Evolutionary conservation across 2,329 filamentous ascomycete species (phyloP).

Genomic region (Alternaria triticina): DNA sequence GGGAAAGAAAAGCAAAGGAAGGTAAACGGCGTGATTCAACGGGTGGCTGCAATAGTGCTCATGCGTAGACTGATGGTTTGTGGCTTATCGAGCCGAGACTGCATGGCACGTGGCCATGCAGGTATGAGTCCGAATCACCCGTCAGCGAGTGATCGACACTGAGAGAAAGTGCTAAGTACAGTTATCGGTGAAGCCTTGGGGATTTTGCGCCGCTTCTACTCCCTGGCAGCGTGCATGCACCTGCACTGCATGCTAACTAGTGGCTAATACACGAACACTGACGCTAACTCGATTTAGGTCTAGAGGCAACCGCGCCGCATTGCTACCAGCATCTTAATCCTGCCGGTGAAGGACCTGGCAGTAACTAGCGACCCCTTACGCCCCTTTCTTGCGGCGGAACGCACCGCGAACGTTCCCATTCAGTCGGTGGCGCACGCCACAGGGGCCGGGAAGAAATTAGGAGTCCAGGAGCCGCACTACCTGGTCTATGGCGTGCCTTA

Average conservation of each 20-base stretch:
- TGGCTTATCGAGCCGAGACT: background rate
- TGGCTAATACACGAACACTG: background rate
- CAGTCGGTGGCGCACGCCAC: background rate
- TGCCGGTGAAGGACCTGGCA: background rate
- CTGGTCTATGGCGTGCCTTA: background rate
- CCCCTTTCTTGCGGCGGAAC: background rate
- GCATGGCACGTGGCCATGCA: background rate
- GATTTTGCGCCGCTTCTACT: background rate
- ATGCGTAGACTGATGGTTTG: background rate
- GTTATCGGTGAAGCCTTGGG: background rate
- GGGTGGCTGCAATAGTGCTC: too few relatives aligned
- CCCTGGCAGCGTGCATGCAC: background rate
- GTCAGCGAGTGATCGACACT: background rate
- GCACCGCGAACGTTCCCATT: background rate
- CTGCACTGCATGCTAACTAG: background rate
- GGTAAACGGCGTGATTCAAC: too few relatives aligned
- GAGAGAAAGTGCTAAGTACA: too few relatives aligned
- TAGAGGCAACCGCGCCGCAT: background rate
- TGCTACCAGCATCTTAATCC: background rate
- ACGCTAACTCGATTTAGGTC: background rate
- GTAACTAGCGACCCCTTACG: background rate
- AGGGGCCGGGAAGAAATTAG: background rate
- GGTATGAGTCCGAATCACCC: background rate
- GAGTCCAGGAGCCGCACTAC: background rate
- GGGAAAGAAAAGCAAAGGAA: background rate